phyloP scores from a whole-genome alignment of 1,139 yeast species.

The Arxiozyma telluris region DNA sequence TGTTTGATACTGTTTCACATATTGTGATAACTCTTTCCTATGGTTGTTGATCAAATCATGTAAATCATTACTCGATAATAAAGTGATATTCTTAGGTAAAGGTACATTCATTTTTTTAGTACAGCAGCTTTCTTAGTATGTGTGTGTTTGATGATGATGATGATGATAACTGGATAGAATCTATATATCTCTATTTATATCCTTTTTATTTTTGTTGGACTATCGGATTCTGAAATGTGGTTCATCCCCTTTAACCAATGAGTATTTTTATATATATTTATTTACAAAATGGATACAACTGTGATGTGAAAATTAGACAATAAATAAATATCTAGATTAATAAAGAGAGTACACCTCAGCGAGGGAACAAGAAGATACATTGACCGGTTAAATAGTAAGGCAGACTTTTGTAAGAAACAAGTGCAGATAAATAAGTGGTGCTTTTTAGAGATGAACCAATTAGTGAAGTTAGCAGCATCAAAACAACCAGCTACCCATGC shows the following conservation, averaged over 20 bases:
- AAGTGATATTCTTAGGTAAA: conserved; percentile 20
- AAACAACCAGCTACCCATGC: conserved; percentile 48
- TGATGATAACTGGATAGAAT: too few species aligned
- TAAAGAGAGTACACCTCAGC: background rate
- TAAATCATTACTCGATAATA: conserved; percentile 20
- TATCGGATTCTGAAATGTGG: too few species aligned
- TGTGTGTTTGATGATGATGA: too few species aligned
- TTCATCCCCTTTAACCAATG: too few species aligned
- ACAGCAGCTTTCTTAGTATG: background rate
- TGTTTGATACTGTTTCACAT: conserved; percentile 19
- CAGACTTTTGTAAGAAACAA: background rate
- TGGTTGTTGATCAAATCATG: conserved; percentile 15
- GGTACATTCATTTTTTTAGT: conserved; percentile 3
- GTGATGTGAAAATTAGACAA: too few species aligned
- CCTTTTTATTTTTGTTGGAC: background rate
- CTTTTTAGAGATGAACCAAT: conserved; percentile 20
- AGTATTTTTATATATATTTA: too few species aligned
- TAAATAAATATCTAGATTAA: background rate
- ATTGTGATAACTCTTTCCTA: conserved; percentile 14
- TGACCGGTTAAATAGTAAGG: too few species aligned
- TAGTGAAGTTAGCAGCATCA: conserved; percentile 34
- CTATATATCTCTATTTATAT: too few species aligned
- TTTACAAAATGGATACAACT: too few species aligned
- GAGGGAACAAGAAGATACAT: background rate
- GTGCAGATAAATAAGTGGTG: background rate